Evolutionary conservation across 306 rosid species (phyloP).

Genomic region (Acacia confusa): DNA sequence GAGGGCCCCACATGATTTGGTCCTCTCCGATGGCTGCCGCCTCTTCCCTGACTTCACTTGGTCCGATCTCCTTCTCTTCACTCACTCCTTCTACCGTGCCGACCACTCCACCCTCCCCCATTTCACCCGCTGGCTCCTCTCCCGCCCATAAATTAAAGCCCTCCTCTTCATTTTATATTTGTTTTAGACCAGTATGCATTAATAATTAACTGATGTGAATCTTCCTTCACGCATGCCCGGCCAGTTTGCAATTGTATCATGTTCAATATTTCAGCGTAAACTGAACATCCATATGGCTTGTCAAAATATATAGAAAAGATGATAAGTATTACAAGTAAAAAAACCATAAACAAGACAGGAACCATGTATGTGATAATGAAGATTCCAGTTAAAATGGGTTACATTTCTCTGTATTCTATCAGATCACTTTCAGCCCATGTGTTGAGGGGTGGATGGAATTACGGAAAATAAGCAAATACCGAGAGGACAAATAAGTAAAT

Average conservation of each 20-base stretch:
- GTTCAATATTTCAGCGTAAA: neutral
- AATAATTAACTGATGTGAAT: neutral
- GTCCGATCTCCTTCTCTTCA: conserved; percentile 51
- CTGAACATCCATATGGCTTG: neutral
- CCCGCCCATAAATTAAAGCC: conserved; percentile 1
- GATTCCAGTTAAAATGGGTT: neutral
- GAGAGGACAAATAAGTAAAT: neutral
- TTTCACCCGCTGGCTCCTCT: conserved; percentile 47
- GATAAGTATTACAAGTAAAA: neutral
- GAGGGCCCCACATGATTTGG: conserved; percentile 51
- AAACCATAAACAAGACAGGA: neutral
- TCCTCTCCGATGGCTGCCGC: conserved; percentile 30
- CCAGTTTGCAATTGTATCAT: too few relatives aligned
- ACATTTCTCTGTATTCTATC: neutral
- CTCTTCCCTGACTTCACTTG: conserved; percentile 58
- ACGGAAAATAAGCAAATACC: neutral
- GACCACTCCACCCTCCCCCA: conserved; percentile 47
- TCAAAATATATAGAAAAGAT: neutral
- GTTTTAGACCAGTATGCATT: neutral
- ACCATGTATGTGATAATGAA: neutral
- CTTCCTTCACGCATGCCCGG: neutral
- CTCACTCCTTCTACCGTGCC: conserved; percentile 49
- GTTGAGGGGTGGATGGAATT: neutral
- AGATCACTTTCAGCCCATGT: neutral
- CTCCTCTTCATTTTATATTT: neutral